Base-by-base conservation (phyloP, 306 rosid genomes). In the Fagus crenata region DNA sequence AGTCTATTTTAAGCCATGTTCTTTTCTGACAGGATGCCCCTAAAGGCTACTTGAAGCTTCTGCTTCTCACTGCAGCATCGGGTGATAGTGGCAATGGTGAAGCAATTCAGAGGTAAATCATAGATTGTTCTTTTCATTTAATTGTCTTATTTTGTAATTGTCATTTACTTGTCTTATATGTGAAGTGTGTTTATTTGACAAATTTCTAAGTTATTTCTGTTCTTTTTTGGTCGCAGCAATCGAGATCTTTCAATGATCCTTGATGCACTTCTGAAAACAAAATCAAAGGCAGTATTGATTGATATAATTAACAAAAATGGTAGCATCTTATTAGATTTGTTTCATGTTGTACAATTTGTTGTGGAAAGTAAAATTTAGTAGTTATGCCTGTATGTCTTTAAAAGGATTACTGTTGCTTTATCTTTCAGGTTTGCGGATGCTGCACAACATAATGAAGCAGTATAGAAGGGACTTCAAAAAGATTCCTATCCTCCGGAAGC, bases 181-280 rank as follows among this genome's bases (percentile, higher is more conserved):
- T 77, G 46, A 74, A 49, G 55, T 78, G 71, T 51, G 71, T 51
- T 64, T 65, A 65, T 17, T 49, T 49, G 61, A 72, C 18, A 69
- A 75, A 67, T 39, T 54, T 55, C 4, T 11, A 28, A 43, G 13
- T 6, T 53, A 5, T 15, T 63, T 77, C 60, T 58, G 43, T 7
- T 68, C 43, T 18, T 64, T 72, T 39, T 81, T 88, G 72, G 53
- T 78, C 81, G 72, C 90, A 96, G 99, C 85, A 93, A 93, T 84
- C 97, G 99, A 82, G 99, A 96, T 85, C 97, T 96, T 85, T 96
- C 99, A 32, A 96, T 96, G 97, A 96, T 96, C 81, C 97, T 96
- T 80, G 99, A 89, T 67, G 98, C 97, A 17, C 93, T 96, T 81
- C 84, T 96, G 84, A 96, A 96, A 87, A 96, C 99, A 77, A 93